Evolutionary conservation across 2,329 filamentous ascomycete genomes (phyloP).

Genomic region (Cytospora paraplurivora): DNA sequence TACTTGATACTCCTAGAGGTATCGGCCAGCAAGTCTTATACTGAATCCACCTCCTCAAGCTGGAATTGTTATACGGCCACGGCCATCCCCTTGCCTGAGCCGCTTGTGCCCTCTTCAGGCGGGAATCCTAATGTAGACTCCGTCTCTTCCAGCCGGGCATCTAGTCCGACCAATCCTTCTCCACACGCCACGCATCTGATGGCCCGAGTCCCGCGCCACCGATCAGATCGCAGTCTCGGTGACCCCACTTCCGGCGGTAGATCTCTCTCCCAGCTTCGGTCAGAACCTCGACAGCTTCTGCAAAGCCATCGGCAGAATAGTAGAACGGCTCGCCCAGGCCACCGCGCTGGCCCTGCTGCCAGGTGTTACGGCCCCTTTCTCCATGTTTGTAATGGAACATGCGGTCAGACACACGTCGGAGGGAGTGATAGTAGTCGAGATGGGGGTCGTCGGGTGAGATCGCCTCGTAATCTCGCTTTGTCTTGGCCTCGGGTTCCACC

Average conservation of each 20-base stretch:
- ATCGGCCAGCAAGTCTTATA: no score
- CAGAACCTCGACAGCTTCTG: slow-evolving; percentile 46
- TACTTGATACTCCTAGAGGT: no score
- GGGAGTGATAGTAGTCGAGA: slow-evolving; percentile 35
- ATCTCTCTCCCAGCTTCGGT: slow-evolving; percentile 48
- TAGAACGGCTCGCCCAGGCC: slow-evolving; percentile 57
- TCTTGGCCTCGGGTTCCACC: slow-evolving; percentile 20
- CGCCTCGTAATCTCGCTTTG: slow-evolving; percentile 25
- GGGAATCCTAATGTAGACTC: neutral
- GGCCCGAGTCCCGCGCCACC: slow-evolving; percentile 34
- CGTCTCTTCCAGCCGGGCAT: neutral
- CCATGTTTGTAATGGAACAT: slow-evolving; percentile 49
- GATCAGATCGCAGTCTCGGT: slow-evolving; percentile 41
- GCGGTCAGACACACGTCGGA: slow-evolving; percentile 36
- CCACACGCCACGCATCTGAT: slow-evolving; percentile 41
- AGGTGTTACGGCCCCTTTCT: slow-evolving; percentile 49
- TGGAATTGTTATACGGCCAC: neutral
- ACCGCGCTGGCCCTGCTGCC: slow-evolving; percentile 54
- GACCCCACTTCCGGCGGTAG: slow-evolving; percentile 46
- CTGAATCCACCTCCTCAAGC: no score
- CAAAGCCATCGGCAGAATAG: slow-evolving; percentile 49
- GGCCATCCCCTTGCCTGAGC: neutral
- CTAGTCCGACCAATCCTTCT: slow-evolving; percentile 39
- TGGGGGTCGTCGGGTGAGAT: slow-evolving; percentile 30
- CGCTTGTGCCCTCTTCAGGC: neutral